Percentiles rank a stretch among this genome's conserved stretches.
Evolutionary conservation across 352 stramenopile species (phyloP).

Genomic region (Pythium chondricola): DNA sequence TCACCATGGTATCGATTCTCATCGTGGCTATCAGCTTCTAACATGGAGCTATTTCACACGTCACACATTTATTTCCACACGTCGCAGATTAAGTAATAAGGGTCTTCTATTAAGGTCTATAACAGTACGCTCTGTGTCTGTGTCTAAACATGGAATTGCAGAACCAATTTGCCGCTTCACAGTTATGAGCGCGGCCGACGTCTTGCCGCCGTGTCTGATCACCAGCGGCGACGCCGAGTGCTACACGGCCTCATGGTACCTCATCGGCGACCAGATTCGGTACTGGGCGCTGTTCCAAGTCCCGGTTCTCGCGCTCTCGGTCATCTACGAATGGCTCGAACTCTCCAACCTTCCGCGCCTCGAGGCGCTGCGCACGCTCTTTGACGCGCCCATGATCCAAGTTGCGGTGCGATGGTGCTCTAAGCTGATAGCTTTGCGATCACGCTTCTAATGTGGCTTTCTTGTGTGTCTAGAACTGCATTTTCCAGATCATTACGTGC

Average conservation of each 20-base stretch:
- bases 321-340: slow-evolving; percentile 83
- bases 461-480: slow-evolving; percentile 44
- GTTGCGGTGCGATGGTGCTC: slow-evolving; percentile 47
- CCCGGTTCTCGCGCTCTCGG: slow-evolving; percentile 54
- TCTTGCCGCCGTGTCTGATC: slow-evolving; percentile 40
- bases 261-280: slow-evolving; percentile 75
- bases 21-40: too few species aligned
- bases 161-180: too few species aligned
- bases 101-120: too few species aligned
- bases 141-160: too few species aligned
- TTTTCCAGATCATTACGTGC: slow-evolving; percentile 73
- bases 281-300: slow-evolving; percentile 76
- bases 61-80: too few species aligned
- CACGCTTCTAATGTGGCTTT: neutral
- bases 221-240: slow-evolving; percentile 44
- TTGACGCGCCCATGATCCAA: slow-evolving; percentile 62
- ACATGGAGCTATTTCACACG: too few species aligned
- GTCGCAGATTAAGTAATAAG: too few species aligned
- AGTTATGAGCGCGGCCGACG: neutral
- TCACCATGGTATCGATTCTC: too few species aligned
- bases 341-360: slow-evolving; percentile 50
- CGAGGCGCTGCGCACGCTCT: slow-evolving; percentile 59
- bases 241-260: slow-evolving; percentile 79
- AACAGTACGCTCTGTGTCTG: too few species aligned
- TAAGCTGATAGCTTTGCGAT: too few species aligned